Base-by-base conservation (phyloP, 2,329 filamentous ascomycete genomes). In the Paecilomyces variotii region DNA sequence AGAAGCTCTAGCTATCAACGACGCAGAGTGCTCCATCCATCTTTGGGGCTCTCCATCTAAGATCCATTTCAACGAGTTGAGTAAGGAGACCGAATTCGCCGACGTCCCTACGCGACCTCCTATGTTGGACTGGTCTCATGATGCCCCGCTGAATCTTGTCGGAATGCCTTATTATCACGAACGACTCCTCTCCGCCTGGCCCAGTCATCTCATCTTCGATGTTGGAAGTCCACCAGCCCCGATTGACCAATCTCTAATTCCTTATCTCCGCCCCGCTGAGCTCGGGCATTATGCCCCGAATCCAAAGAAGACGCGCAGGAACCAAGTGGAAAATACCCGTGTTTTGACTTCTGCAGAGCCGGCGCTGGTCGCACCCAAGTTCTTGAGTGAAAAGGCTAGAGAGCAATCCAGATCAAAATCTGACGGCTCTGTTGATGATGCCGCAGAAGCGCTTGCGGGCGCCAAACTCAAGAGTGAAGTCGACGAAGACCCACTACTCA, bases 141-240 rank as follows among this genome's bases (percentile, higher is more conserved):
- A 96, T 51, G 86, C 85, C 80, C 91, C 94, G 0, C 72, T 99
- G 50, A 97, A 87, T 73, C 84, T 86, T 34, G 80, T 97, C 56
- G 95, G 94, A 10, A 88, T 99, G 83, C 93, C 94, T 1, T 95
- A 92, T 72, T 99, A 99, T 72, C 85, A 92, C 61, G 93, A 97
- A 61, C 81, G 84, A 12, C 81, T 99, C 10, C 81, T 96, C 39
- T 99, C 94, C 2, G 87, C 90, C 39, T 97, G 93, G 91, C 91
- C 94, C 49, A 87, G 85, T 60, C 89, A 93, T 68, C 80, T 92
- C 66, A 75, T 94, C 1, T 93, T 88, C 59, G 91, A 97, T 70
- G 83, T 96, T 45, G 93, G 93, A 35, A 90, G 89, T 12, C 90
- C 91, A 14, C 89, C 92, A 0, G 76, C 82, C 11, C 90, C 87